Evolutionary conservation across 2,329 filamentous ascomycete genomes (phyloP), one percentile per base, ranked within the genome.

Genomic region (Acarospora socialis): DNA sequence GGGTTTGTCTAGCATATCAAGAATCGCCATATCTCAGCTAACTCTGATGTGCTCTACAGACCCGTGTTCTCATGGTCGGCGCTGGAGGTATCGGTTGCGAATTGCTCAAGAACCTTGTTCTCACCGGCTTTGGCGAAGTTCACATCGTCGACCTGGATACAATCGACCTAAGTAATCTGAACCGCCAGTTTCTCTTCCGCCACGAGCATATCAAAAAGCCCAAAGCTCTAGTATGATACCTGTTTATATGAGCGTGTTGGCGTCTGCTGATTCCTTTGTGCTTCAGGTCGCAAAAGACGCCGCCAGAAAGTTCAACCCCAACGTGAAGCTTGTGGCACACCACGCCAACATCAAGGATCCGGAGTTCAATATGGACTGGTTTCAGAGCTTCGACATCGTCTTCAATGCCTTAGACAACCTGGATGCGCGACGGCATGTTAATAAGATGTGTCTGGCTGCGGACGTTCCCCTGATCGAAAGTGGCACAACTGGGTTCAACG

Each of bases 401-500:
- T 95, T 98, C 66, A 98, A 98, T 56, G 90, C 90, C 31, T 68
- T 98, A 22, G 90, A 98, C 57, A 98, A 98, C 46, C 65, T 98
- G 17, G 86, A 94, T 35, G 90, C 90, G 14, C 69, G 90, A 43
- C 74, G 87, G 31, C 86, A 95, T 63, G 90, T 95, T 42, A 98
- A 98, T 55, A 81, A 77, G 54, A 95, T 98, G 90, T 95, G 90
- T 48, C 59, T 98, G 43, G 82, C 86, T 1, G 86, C 90, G 7
- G 70, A 90, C 47, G 74, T 95, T 16, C 84, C 90, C 7, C 60
- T 98, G 42, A 80, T 98, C 33, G 90, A 98, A 61, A 95, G 87
- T 52, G 90, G 90, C 23, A 98, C 90, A 0, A 95, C 90, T 0
- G 90, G 90, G 2, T 98, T 94, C 64, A 92, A 93, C 48, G 90